Evolutionary conservation across 805 yeast species (phyloP).

Genomic region (Teunomyces pallodes): DNA sequence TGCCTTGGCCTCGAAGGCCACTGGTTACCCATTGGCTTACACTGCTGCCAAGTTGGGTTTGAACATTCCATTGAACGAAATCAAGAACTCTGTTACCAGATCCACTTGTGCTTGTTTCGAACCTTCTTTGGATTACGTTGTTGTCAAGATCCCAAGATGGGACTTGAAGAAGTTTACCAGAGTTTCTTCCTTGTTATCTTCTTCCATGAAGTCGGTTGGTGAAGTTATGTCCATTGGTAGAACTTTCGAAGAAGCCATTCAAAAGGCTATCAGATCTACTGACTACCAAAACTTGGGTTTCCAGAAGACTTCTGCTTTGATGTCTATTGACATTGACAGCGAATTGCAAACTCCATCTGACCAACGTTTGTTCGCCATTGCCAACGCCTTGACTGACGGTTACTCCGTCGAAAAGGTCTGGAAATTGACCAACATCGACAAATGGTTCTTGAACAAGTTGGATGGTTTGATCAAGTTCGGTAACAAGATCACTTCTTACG

Average conservation of each 20-base stretch:
- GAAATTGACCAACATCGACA: conserved; percentile 87
- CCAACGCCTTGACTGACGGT: conserved; percentile 87
- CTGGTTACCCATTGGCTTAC: conserved; percentile 97
- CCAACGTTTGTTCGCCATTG: conserved; percentile 93
- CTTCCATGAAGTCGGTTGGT: conserved; percentile 98
- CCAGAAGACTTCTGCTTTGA: conserved; percentile 75
- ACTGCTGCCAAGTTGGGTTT: conserved; percentile 97
- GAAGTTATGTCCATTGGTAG: conserved; percentile 98
- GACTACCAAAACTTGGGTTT: conserved; percentile 96
- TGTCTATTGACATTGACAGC: conserved; percentile 88
- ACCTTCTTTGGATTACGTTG: conserved; percentile 95
- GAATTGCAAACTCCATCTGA: conserved; percentile 98
- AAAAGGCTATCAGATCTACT: conserved; percentile 94
- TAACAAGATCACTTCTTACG: conserved; percentile 54
- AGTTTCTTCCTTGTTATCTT: conserved; percentile 81
- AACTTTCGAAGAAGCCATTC: conserved; percentile 96
- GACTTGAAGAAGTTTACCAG: conserved; percentile 93
- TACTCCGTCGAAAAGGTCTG: conserved; percentile 91
- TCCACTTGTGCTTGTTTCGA: conserved; percentile 95
- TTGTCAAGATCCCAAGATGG: conserved; percentile 98
- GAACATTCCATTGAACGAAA: conserved; percentile 87
- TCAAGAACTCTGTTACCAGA: conserved; percentile 89
- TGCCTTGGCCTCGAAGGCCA: conserved; percentile 98
- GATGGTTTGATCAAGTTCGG: conserved; percentile 73
- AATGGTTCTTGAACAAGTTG: conserved; percentile 92